phyloP scores from a whole-genome alignment of 169 alveolate genomes.

The Plasmodium inui region DNA sequence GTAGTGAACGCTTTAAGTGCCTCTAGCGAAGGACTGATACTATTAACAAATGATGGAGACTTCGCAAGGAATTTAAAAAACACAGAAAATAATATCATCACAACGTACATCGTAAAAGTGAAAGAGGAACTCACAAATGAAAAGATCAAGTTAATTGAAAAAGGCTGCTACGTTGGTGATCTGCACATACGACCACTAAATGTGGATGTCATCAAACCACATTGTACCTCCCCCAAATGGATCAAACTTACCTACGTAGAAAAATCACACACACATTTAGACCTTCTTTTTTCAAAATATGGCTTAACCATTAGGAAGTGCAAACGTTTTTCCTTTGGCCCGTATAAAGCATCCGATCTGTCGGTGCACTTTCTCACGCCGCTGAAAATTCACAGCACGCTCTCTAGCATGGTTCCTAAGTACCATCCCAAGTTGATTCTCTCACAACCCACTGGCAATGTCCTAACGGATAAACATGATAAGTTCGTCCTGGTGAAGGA shows the following conservation, averaged over 20 bases:
- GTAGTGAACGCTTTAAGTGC: slow-evolving; percentile 46
- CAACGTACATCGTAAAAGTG: slow-evolving; percentile 54
- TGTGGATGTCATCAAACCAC: slow-evolving; percentile 20
- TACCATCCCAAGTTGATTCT: slow-evolving; percentile 8
- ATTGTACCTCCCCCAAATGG: slow-evolving; percentile 19
- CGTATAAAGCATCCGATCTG: slow-evolving; percentile 52
- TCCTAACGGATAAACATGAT: neutral
- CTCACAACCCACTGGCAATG: slow-evolving; percentile 32
- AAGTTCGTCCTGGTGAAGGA: slow-evolving; percentile 12
- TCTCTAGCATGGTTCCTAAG: slow-evolving; percentile 11
- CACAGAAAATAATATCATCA: slow-evolving; percentile 42
- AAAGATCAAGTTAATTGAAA: slow-evolving; percentile 18
- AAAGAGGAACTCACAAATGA: slow-evolving; percentile 35
- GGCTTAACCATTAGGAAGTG: slow-evolving; percentile 52
- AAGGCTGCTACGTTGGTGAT: slow-evolving; percentile 32
- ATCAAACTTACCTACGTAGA: slow-evolving; percentile 65
- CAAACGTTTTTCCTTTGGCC: slow-evolving; percentile 73
- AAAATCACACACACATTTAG: slow-evolving; percentile 47
- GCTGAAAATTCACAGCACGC: slow-evolving; percentile 44
- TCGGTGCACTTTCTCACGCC: slow-evolving; percentile 27
- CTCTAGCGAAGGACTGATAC: slow-evolving; percentile 31
- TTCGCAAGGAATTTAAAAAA: slow-evolving; percentile 59
- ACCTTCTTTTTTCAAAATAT: slow-evolving; percentile 29
- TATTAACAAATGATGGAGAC: slow-evolving; percentile 70
- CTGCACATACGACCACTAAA: slow-evolving; percentile 18